These are phyloP conservation scores for Phytopythium ostracodes DNA, from an alignment of 352 stramenopile species.

Conservation along the genomic window DNA sequence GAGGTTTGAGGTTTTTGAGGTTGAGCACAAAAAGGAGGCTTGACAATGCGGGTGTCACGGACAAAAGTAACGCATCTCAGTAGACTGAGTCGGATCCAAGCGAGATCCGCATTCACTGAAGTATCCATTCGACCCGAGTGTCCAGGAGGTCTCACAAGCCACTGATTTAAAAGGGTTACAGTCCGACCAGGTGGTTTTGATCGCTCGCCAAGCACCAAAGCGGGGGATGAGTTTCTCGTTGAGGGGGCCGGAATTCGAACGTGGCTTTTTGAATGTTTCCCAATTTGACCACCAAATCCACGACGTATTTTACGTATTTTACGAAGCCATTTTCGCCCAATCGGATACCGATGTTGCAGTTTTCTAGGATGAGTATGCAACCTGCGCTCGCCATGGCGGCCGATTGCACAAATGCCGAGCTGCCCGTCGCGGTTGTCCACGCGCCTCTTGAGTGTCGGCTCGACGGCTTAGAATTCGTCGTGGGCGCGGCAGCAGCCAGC, in stretches of 20 bases:
- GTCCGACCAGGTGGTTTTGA: too few species aligned
- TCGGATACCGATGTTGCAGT: background rate
- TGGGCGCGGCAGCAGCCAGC: background rate
- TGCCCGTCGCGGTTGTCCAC: background rate
- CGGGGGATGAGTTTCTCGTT: too few species aligned
- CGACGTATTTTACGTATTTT: background rate
- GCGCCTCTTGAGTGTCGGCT: background rate
- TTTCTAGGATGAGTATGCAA: background rate
- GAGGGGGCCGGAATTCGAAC: too few species aligned
- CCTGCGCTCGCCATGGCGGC: background rate
- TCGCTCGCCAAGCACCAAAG: too few species aligned
- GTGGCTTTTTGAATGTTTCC: too few species aligned
- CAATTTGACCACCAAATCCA: too few species aligned
- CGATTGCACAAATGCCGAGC: background rate
- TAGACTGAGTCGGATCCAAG: background rate
- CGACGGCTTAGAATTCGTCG: too few species aligned
- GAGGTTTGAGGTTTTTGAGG: background rate
- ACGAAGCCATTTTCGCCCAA: background rate
- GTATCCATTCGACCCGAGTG: too few species aligned
- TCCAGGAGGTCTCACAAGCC: too few species aligned
- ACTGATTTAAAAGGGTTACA: too few species aligned
- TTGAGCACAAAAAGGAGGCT: background rate
- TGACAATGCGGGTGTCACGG: conserved; percentile 6
- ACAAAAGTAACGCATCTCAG: background rate
- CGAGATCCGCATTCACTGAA: too few species aligned